Evolutionary conservation across 2,329 filamentous ascomycete species (phyloP), one percentile per base, ranked within the genome.

Genomic region (Colletotrichum kahawae): DNA sequence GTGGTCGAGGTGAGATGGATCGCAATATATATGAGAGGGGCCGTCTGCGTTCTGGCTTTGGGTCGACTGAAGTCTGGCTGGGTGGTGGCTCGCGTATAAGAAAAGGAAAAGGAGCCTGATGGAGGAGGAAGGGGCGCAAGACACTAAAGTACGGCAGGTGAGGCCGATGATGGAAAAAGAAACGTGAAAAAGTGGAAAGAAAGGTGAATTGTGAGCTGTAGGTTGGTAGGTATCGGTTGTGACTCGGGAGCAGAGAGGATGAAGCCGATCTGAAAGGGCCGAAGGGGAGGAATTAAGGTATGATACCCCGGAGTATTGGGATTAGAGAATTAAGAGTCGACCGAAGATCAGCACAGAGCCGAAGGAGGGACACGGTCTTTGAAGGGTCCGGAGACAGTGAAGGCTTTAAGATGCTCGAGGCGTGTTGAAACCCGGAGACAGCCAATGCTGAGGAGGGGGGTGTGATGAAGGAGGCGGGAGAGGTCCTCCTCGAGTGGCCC

Each of bases 291-390:
- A 48, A 67, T 51, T 48, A 67, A 63, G 72, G 51, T 70, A 62
- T 51, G 29, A 59, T 67, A 43, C 54, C 65, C 57, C 36, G 57
- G 67, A 62, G 57, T 62, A 36, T 60, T 62, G 33, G 56, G 71
- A 62, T 62, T 66, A 38, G 34, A 67, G 13, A 66, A 71, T 56
- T 60, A 71, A 62, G 43, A 75, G 29, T 62, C 48, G 72, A 63
- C 63, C 63, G 69, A 72, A 72, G 63, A 75, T 75, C 69, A 66
- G 68, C 56, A 75, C 12, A 72, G 56, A 72, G 64, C 57, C 72
- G 62, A 57, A 27, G 68, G 69, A 60, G 48, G 63, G 43, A 75
- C 38, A 64, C 69, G 57, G 69, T 24, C 43, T 57, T 71, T 21
- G 34, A 60, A 38, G 62, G 57, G 57, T 59, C 69, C n/a, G 69